A percentile compares a stretch with the other conserved stretches of the same genome.
Conservation (phyloP, 495 filamentous ascomycete genomes). For the Aspergillus sparsus region DNA sequence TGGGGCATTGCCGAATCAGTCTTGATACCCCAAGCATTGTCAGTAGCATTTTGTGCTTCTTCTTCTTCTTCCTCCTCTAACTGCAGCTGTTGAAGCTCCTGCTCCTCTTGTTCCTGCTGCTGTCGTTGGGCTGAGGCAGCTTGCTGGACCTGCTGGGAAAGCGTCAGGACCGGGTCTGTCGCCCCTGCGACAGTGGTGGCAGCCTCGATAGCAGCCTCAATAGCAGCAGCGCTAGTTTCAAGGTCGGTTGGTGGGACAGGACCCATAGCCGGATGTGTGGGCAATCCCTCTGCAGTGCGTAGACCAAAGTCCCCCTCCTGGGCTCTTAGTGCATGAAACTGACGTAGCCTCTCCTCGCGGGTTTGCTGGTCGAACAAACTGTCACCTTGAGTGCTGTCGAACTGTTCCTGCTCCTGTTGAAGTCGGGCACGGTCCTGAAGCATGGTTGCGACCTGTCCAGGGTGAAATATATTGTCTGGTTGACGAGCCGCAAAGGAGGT, state of each 20-base stretch:
- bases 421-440: slow-evolving; percentile 61
- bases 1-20: slow-evolving; percentile 64
- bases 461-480: slow-evolving; percentile 53
- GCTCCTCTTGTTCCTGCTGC: slow-evolving; percentile 51
- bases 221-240: slow-evolving; percentile 23
- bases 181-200: slow-evolving; percentile 27
- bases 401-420: slow-evolving; percentile 64
- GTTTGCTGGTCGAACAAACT: slow-evolving; percentile 53
- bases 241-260: slow-evolving; percentile 15
- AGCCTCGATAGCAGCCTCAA: slow-evolving; percentile 24
- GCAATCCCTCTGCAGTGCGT: slow-evolving; percentile 44
- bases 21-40: slow-evolving; percentile 60
- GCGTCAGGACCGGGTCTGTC: slow-evolving; percentile 54
- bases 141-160: slow-evolving; percentile 88
- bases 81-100: slow-evolving; percentile 64
- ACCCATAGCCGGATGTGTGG: slow-evolving; percentile 40
- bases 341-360: slow-evolving; percentile 60
- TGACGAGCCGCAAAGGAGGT: slow-evolving; percentile 55
- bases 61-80: slow-evolving; percentile 34
- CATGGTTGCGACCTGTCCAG: slow-evolving; percentile 60
- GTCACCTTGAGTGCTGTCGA: slow-evolving; percentile 51
- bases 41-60: slow-evolving; percentile 45
- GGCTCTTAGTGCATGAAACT: slow-evolving; percentile 62
- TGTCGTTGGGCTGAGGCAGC: slow-evolving; percentile 68
- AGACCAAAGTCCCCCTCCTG: slow-evolving; percentile 52